Conservation (phyloP, 805 yeast species). For the Metschnikowia rubicola region DNA sequence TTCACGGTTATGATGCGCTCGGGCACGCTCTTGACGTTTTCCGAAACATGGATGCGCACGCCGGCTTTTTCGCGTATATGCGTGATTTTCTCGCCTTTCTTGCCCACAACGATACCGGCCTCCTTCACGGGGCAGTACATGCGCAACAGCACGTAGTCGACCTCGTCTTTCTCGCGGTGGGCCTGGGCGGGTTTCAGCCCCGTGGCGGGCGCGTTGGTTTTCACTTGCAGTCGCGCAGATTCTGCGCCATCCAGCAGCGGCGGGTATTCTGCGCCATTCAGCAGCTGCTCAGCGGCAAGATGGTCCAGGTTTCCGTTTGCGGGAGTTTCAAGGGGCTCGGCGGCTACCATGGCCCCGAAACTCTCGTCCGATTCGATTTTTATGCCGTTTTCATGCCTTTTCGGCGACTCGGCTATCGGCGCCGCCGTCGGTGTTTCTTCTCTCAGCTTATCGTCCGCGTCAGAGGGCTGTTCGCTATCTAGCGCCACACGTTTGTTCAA, state of each 20-base stretch:
- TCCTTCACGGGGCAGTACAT: conserved; percentile 75
- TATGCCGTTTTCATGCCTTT: not conserved
- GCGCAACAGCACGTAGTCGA: conserved; percentile 63
- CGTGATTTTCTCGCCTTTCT: conserved; percentile 71
- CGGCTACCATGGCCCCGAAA: too few species aligned
- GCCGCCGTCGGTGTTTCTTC: not conserved
- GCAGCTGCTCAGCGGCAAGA: not conserved
- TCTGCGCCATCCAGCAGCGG: too few species aligned
- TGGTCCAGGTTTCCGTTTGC: not conserved
- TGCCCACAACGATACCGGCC: conserved; percentile 73
- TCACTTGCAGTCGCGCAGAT: too few species aligned
- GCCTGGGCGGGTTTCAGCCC: conserved; percentile 34
- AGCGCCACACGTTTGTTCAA: conserved; percentile 66
- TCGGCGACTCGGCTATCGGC: not conserved
- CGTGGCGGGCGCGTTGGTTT: not conserved
- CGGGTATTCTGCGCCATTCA: too few species aligned
- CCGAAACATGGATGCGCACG: conserved; percentile 68
- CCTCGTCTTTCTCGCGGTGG: conserved; percentile 46
- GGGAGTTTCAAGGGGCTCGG: not conserved
- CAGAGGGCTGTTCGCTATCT: conserved; percentile 53
- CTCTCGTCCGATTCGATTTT: not conserved
- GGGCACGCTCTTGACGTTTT: conserved; percentile 65
- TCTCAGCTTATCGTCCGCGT: not conserved
- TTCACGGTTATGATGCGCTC: conserved; percentile 72
- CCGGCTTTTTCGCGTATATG: conserved; percentile 60